Conservation (phyloP, 2,329 filamentous ascomycete species). For the Xylaria sp. region DNA sequence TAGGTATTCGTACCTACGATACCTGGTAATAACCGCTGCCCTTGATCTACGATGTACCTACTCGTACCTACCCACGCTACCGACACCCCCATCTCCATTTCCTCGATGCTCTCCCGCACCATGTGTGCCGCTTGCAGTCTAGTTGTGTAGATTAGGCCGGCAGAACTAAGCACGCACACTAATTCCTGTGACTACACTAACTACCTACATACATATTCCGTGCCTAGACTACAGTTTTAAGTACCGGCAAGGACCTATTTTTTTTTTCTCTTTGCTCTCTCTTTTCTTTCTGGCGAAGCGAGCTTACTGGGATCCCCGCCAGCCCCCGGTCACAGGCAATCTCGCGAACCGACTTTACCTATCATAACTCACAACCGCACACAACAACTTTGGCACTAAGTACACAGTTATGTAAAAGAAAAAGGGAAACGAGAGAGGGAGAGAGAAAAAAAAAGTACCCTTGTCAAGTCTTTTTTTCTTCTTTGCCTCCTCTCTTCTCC, state of each 20-base stretch:
- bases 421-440: no score
- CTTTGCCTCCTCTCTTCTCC: no score
- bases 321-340: slow-evolving; percentile 38
- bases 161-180: slow-evolving; percentile 9
- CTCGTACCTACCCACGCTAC: neutral
- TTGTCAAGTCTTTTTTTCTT: no score
- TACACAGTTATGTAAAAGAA: no score
- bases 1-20: no score
- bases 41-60: no score
- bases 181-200: slow-evolving; percentile 11
- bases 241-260: no score
- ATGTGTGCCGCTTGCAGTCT: neutral
- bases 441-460: no score
- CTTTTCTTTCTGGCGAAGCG: slow-evolving; percentile 31
- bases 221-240: no score
- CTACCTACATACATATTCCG: neutral
- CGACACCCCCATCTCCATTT: neutral
- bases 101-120: slow-evolving; percentile 3
- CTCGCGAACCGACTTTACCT: slow-evolving; percentile 41
- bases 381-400: neutral
- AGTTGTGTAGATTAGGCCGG: neutral
- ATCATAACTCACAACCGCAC: neutral
- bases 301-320: slow-evolving; percentile 36
- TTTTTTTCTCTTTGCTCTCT: neutral
- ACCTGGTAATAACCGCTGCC: no score